Base-by-base conservation (phyloP, 2,329 filamentous ascomycete genomes). In the Colletotrichum phormii region DNA sequence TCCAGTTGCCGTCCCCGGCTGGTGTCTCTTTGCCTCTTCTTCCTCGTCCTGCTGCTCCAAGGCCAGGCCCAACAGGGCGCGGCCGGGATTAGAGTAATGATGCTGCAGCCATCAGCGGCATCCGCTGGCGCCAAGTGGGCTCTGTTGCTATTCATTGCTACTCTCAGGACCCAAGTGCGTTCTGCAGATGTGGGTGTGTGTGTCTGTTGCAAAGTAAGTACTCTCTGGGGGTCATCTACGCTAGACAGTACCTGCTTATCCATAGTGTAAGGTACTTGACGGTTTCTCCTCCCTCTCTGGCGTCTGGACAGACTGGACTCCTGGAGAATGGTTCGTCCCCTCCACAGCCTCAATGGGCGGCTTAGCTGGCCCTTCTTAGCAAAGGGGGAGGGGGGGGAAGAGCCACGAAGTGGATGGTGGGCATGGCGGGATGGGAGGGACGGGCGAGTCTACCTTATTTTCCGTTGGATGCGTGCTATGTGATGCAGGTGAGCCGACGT, bases 281-380 rank as follows among this genome's bases (percentile, higher is more conserved):
- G 18, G 42, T 31, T 31, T 42, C 55, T 53, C 57, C n/a, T 13
- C 65, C 31, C 33, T 63, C 64, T 37, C 15, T 42, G 0, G 37
- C 18, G 37, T 42, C 37, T 42, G 26, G 26, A 29, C 26, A 4
- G 26, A 29, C 26, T 29, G 26, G 26, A 29, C 26, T 29, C 26
- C 37, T 42, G 37, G 31, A 12, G 60, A 49, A 13, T 55, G 18
- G 58, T 62, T 54, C 31, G 57, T 60, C 31, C 31, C 12, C 26
- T 37, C 57, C 68, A 71, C 64, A 71, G 68, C 68, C 68, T 71
- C 64, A 62, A 61, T 42, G 49, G 57, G 46, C 37, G 22, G 49
- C 33, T 57, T 55, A 55, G 53, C 51, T 55, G 24, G 31, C 33
- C 33, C 31, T 42, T 42, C 31, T 55, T 22, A 51, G 61, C 33